These are phyloP conservation scores for Corymbia calophylla DNA, from an alignment of 441 rosid genomes.

Conservation along the genomic window DNA sequence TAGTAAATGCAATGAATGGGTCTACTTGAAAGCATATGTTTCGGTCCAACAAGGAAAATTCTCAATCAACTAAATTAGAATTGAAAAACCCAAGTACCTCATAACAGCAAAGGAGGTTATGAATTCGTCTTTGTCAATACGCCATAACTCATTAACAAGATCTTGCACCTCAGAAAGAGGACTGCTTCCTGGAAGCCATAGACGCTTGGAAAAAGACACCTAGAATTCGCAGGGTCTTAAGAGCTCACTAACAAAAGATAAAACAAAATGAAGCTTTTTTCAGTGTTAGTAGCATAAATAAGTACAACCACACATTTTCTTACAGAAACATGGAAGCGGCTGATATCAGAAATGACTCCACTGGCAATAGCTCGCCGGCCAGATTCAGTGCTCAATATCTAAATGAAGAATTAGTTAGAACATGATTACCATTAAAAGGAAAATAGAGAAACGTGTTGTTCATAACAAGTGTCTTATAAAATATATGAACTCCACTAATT, in stretches of 20 bases:
- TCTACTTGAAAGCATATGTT: not conserved
- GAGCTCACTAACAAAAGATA: not conserved
- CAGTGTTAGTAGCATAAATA: not conserved
- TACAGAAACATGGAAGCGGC: conserved; percentile 72
- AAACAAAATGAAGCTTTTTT: not conserved
- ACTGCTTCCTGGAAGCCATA: conserved; percentile 64
- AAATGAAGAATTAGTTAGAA: conserved; percentile 5
- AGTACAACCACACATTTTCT: conserved; percentile 21
- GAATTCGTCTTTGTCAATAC: conserved; percentile 74
- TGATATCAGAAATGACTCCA: conserved; percentile 69
- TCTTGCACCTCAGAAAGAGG: conserved; percentile 36
- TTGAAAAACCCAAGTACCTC: conserved; percentile 44
- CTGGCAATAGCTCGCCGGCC: conserved; percentile 54
- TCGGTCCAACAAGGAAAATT: not conserved
- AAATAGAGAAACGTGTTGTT: not conserved
- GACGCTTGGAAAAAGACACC: conserved; percentile 81
- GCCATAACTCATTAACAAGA: conserved; percentile 66
- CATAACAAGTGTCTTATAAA: not conserved
- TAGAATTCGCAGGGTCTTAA: conserved; percentile 21
- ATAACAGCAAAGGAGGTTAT: conserved; percentile 76
- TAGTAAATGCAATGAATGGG: not conserved
- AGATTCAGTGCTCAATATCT: conserved; percentile 75
- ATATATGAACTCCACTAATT: not conserved
- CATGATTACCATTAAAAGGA: not conserved
- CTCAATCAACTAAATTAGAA: not conserved